Evolutionary conservation across 352 stramenopile genomes (phyloP).

Genomic region (Phytophthora vignae): DNA sequence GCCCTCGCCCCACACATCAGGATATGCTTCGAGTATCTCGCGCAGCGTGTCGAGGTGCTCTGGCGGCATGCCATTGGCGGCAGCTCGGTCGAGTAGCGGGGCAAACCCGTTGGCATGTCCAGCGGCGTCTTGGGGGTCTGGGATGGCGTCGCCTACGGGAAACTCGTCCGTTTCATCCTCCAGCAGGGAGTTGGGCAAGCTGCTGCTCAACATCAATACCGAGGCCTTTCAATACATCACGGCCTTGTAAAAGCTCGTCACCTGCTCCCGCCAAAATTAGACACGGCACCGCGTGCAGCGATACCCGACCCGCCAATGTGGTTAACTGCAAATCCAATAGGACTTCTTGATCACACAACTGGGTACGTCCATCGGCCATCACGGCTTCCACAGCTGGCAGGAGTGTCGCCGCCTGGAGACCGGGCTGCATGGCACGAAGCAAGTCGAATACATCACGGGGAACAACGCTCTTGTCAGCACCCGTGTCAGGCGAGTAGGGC

Average conservation of each 20-base stretch:
- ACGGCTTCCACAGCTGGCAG: neutral
- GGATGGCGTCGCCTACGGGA: conserved; percentile 4
- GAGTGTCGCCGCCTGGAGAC: neutral
- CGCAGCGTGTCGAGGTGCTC: neutral
- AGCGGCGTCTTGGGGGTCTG: neutral
- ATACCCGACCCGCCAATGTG: neutral
- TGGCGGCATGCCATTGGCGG: neutral
- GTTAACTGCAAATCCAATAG: neutral
- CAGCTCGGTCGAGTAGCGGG: neutral
- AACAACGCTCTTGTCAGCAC: neutral
- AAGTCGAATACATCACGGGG: neutral
- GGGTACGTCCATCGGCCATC: neutral
- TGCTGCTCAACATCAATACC: conserved; percentile 14
- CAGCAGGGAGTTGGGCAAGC: conserved; percentile 3
- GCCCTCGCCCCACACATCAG: neutral
- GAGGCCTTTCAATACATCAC: conserved; percentile 3
- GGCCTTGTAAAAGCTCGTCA: conserved; percentile 12
- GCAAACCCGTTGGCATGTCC: neutral
- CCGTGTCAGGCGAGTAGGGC: neutral
- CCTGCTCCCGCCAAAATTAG: neutral
- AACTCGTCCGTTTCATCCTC: conserved; percentile 6
- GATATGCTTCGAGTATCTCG: neutral
- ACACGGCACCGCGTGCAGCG: neutral
- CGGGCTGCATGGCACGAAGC: neutral
- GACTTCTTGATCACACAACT: neutral